Evolutionary conservation across 352 stramenopile species (phyloP).

Genomic region (Phytopythium boreale): DNA sequence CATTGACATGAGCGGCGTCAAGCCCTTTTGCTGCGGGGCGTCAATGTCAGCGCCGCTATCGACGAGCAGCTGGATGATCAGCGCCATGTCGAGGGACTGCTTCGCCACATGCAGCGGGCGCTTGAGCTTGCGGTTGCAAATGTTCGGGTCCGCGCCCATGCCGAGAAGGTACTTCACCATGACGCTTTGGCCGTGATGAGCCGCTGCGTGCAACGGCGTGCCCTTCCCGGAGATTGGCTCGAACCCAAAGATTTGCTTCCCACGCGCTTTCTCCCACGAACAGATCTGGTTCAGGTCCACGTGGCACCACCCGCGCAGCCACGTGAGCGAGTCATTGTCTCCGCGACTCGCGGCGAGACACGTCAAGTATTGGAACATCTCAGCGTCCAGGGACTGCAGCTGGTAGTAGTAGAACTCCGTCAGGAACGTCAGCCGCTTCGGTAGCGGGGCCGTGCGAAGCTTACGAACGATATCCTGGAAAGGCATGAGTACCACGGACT

Average conservation of each 20-base stretch:
- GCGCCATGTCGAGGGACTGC: constrained; percentile 45
- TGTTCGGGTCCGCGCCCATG: constrained; percentile 44
- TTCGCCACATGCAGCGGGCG: constrained; percentile 69
- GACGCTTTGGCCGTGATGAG: constrained; percentile 44
- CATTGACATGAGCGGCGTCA: constrained; percentile 83
- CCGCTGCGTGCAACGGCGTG: constrained; percentile 62
- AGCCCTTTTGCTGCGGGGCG: constrained; percentile 51
- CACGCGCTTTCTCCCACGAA: constrained; percentile 65
- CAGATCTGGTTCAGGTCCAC: constrained; percentile 65
- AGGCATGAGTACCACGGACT: constrained; percentile 74
- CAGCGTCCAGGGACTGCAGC: constrained; percentile 60
- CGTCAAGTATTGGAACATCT: constrained; percentile 81
- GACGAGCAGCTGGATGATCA: constrained; percentile 65
- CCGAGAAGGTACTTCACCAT: constrained; percentile 70
- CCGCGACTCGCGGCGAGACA: constrained; percentile 68
- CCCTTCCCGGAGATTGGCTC: constrained; percentile 49
- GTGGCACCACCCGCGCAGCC: constrained; percentile 39
- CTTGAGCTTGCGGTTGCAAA: constrained; percentile 55
- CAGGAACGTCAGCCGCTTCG: constrained; percentile 82
- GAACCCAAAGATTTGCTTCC: constrained; percentile 73
- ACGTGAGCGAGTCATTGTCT: constrained; percentile 66
- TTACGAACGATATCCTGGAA: constrained; percentile 73
- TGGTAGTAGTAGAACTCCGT: constrained; percentile 87
- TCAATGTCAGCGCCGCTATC: constrained; percentile 57
- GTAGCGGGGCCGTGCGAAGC: constrained; percentile 56